phyloP scores from a whole-genome alignment of 106 monocot species.

The Hemerocallis citrina region DNA sequence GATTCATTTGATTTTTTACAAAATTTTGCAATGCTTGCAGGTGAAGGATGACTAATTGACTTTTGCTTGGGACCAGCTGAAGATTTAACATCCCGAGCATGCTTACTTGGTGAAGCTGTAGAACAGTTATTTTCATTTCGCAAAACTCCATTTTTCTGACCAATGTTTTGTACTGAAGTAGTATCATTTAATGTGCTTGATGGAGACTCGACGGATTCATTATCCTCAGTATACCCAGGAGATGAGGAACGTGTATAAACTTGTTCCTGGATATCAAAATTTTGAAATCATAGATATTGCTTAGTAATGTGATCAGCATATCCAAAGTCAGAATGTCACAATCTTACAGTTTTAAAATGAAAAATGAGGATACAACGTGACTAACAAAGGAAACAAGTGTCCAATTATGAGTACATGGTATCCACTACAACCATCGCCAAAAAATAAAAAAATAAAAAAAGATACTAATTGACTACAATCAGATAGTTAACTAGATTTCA shows the following conservation, averaged over 20 bases:
- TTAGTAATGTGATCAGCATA: no score
- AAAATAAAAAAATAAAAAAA: no score
- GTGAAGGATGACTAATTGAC: constrained; percentile 13
- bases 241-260: constrained; percentile 6
- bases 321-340: no score
- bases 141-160: constrained; percentile 5
- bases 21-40: constrained; percentile 10
- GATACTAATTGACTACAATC: no score
- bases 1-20: constrained; percentile 20
- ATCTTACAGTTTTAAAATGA: no score
- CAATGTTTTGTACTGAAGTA: constrained; percentile 4
- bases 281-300: background rate
- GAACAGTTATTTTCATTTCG: constrained; percentile 8
- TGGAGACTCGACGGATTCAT: constrained; percentile 4
- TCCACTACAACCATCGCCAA: no score
- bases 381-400: no score
- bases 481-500: no score
- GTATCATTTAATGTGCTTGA: constrained; percentile 6
- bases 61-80: constrained; percentile 12
- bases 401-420: no score
- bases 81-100: no score
- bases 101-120: background rate
- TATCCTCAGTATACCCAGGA: background rate
- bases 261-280: constrained; percentile 10
- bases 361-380: no score